Evolutionary conservation across 768 basidiomycete species (phyloP).

Genomic region (Mycena albidolilacea): DNA sequence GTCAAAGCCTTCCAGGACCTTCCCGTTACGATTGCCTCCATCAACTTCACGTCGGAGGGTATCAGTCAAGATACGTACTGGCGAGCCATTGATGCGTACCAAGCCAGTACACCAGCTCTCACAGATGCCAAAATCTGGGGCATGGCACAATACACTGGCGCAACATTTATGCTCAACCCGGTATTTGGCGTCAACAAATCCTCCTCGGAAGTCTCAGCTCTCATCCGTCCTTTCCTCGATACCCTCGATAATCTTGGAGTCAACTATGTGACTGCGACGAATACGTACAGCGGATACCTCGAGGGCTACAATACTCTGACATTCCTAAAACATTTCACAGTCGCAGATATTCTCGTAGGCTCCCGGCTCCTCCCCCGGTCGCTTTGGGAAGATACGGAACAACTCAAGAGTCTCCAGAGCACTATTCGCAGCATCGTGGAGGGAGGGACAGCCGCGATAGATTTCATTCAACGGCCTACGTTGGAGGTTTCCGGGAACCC

Average conservation of each 20-base stretch:
- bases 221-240: constrained; percentile 31
- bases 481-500: constrained; percentile 23
- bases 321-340: constrained; percentile 10
- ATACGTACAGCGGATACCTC: constrained; percentile 29
- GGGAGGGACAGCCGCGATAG: constrained; percentile 19
- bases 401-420: constrained; percentile 17
- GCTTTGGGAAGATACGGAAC: constrained; percentile 28
- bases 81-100: constrained; percentile 33
- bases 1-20: constrained; percentile 33
- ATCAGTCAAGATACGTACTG: constrained; percentile 29
- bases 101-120: constrained; percentile 24
- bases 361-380: constrained; percentile 21
- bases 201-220: background rate
- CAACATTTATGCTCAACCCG: too few relatives aligned
- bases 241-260: constrained; percentile 28
- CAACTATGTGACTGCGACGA: constrained; percentile 16
- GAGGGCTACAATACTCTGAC: constrained; percentile 9
- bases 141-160: background rate
- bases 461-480: constrained; percentile 24
- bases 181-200: too few relatives aligned
- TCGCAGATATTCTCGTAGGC: constrained; percentile 16
- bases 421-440: constrained; percentile 27
- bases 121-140: constrained; percentile 24
- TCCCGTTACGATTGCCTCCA: constrained; percentile 30
- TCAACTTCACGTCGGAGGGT: constrained; percentile 30